A percentile compares a stretch with the other conserved stretches of the same genome.
phyloP scores from a whole-genome alignment of 495 filamentous ascomycete genomes.

The Lophiotrema nucula region DNA sequence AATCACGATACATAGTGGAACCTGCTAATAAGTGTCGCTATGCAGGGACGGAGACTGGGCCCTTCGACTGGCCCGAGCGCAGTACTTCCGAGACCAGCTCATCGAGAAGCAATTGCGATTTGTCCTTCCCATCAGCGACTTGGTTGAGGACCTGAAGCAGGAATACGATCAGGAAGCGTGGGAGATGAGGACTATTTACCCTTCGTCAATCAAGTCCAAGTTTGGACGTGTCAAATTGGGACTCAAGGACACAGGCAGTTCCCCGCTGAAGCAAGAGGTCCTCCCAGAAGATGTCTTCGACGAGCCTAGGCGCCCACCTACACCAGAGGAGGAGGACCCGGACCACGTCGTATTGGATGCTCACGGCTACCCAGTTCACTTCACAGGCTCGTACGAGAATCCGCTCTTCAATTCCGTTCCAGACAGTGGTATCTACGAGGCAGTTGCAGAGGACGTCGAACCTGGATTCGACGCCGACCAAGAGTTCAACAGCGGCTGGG shows the following conservation, averaged over 20 bases:
- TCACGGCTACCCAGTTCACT: not conserved
- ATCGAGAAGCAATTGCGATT: not conserved
- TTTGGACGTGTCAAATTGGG: not conserved
- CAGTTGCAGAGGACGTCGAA: too few relatives aligned
- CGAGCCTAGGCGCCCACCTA: not conserved
- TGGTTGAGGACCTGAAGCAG: not conserved
- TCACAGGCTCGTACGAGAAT: not conserved
- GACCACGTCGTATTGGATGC: not conserved
- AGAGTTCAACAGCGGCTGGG: not conserved
- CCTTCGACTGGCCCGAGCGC: not conserved
- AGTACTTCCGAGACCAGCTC: not conserved
- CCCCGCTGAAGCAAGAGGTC: too few relatives aligned
- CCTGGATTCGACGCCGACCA: too few relatives aligned
- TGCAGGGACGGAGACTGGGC: not conserved
- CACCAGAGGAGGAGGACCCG: not conserved
- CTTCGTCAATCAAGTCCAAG: not conserved
- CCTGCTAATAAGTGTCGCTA: too few relatives aligned
- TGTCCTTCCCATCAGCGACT: not conserved
- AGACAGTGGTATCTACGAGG: too few relatives aligned
- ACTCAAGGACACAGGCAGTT: too few relatives aligned
- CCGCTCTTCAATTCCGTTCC: too few relatives aligned
- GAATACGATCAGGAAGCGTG: not conserved
- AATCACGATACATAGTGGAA: too few relatives aligned
- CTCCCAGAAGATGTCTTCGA: constrained; percentile 8
- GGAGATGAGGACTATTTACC: not conserved